Conservation (phyloP, 208 protist species). For the Zelonia costaricensis region DNA sequence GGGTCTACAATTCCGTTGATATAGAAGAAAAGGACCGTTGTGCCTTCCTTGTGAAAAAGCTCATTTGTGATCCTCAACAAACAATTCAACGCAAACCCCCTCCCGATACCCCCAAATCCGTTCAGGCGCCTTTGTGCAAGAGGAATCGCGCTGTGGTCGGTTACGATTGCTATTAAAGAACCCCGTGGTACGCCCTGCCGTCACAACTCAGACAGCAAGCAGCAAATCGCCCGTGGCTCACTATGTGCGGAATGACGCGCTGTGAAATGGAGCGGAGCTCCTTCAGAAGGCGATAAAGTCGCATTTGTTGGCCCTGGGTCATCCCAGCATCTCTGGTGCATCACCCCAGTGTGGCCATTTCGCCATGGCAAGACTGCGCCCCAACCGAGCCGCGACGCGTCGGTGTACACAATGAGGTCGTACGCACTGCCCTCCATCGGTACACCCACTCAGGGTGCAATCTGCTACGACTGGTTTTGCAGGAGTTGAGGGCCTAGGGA, state of each 20-base stretch:
- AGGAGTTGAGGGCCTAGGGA: background rate
- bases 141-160: slow-evolving; percentile 6
- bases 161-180: background rate
- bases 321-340: background rate
- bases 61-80: no score
- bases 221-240: slow-evolving; percentile 10
- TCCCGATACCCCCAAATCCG: slow-evolving; percentile 13
- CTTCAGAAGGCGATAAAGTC: no score
- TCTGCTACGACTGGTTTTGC: slow-evolving; percentile 4
- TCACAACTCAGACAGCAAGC: no score
- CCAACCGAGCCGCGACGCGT: slow-evolving; percentile 17
- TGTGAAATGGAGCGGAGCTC: slow-evolving; percentile 9
- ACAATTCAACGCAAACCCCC: slow-evolving; percentile 12
- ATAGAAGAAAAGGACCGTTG: background rate
- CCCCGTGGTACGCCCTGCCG: background rate
- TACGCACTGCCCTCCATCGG: slow-evolving; percentile 2
- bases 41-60: no score
- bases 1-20: background rate
- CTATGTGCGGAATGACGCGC: slow-evolving; percentile 9
- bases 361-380: background rate
- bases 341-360: background rate
- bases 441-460: background rate
- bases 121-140: slow-evolving; percentile 3
- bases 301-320: background rate
- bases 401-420: slow-evolving; percentile 10